These are phyloP conservation scores for Paragyromitra xinjiangensis DNA, from an alignment of 495 filamentous ascomycete genomes.

Conservation along the genomic window DNA sequence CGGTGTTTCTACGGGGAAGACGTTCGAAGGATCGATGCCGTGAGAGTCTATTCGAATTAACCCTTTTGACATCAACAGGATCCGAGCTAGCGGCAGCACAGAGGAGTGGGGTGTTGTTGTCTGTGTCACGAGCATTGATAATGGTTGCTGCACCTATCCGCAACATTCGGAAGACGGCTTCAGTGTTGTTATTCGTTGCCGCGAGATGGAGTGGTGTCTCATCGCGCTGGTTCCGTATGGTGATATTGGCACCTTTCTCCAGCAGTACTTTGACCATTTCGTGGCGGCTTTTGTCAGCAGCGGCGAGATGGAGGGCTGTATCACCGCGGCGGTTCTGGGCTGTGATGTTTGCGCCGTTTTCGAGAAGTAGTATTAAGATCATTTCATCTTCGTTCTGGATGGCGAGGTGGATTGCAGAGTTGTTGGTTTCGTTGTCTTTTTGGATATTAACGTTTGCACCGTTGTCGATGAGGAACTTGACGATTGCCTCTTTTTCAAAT, in stretches of 20 bases:
- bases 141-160: conserved; percentile 31
- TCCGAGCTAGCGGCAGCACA: conserved; percentile 30
- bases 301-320: conserved; percentile 44
- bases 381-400: conserved; percentile 39
- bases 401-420: conserved; percentile 31
- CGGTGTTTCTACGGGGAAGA: conserved; percentile 31
- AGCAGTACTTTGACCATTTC: conserved; percentile 43
- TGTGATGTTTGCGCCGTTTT: conserved; percentile 22
- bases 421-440: conserved; percentile 37
- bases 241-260: conserved; percentile 34
- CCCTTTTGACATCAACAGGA: conserved; percentile 22
- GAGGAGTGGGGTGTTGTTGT: conserved; percentile 41
- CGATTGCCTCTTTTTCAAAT: conserved; percentile 37
- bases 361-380: conserved; percentile 26
- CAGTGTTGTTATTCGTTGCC: conserved; percentile 38
- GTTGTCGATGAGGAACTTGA: conserved; percentile 40
- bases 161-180: conserved; percentile 40
- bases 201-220: conserved; percentile 40
- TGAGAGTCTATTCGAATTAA: conserved; percentile 13
- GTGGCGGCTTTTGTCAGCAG: conserved; percentile 19
- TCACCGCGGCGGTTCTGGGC: conserved; percentile 26
- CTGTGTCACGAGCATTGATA: conserved; percentile 26
- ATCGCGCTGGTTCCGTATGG: conserved; percentile 22
- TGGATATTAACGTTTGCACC: conserved; percentile 31
- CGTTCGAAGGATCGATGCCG: conserved; percentile 37